Conservation (phyloP, 805 yeast genomes). For the Candida yuanshanica region DNA sequence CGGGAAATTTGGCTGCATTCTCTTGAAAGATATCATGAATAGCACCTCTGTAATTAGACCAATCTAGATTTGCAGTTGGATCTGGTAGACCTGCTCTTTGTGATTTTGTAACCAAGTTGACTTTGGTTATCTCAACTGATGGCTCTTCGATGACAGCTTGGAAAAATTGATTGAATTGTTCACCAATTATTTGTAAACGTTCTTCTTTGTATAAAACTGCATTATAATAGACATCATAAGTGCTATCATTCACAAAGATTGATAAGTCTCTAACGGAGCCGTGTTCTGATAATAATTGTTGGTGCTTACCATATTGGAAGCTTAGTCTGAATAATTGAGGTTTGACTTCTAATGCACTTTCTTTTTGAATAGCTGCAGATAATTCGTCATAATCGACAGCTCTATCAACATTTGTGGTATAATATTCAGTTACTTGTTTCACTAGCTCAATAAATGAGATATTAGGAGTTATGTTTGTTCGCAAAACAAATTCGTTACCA, state of each 20-base stretch:
- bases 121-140: slow-evolving; percentile 45
- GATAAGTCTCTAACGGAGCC: slow-evolving; percentile 66
- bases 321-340: slow-evolving; percentile 60
- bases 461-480: slow-evolving; percentile 54
- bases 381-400: slow-evolving; percentile 51
- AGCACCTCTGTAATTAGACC: slow-evolving; percentile 90
- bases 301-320: slow-evolving; percentile 39
- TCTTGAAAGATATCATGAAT: slow-evolving; percentile 92
- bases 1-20: slow-evolving; percentile 82
- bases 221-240: slow-evolving; percentile 58
- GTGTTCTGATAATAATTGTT: slow-evolving; percentile 23
- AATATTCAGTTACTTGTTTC: slow-evolving; percentile 38
- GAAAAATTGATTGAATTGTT: slow-evolving; percentile 61
- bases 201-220: slow-evolving; percentile 64
- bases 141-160: slow-evolving; percentile 32
- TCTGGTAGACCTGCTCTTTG: slow-evolving; percentile 69
- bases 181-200: slow-evolving; percentile 64
- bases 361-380: slow-evolving; percentile 41
- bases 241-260: slow-evolving; percentile 35
- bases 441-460: slow-evolving; percentile 50
- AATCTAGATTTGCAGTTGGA: slow-evolving; percentile 81
- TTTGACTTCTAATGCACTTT: slow-evolving; percentile 45
- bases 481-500: slow-evolving; percentile 49
- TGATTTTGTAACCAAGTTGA: slow-evolving; percentile 62
- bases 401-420: slow-evolving; percentile 23